These are phyloP conservation scores for Paraglomus brasilianum DNA, from an alignment of 192 early-diverging fungal genomes.

Conservation along the genomic window DNA sequence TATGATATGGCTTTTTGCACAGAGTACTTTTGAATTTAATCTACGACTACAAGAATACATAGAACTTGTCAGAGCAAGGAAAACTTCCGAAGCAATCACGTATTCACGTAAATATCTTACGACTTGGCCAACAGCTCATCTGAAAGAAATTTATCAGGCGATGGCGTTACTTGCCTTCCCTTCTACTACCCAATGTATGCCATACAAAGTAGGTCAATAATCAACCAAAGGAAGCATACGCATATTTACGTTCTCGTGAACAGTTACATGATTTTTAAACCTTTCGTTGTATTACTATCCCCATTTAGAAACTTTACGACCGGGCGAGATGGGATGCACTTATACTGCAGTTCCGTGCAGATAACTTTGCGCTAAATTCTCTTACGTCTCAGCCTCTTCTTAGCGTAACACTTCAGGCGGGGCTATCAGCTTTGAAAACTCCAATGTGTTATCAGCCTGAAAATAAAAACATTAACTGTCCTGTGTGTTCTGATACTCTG, in stretches of 20 bases:
- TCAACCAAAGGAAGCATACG: not conserved
- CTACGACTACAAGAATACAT: constrained; percentile 93
- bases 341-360: constrained; percentile 75
- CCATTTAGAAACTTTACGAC: constrained; percentile 62
- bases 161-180: constrained; percentile 88
- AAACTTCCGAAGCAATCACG: constrained; percentile 69
- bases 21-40: constrained; percentile 97
- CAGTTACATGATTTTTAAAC: not conserved
- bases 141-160: constrained; percentile 81
- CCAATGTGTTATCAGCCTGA: constrained; percentile 73
- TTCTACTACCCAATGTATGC: constrained; percentile 70
- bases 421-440: constrained; percentile 92
- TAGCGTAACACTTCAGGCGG: constrained; percentile 90
- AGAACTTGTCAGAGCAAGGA: constrained; percentile 72
- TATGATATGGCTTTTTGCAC: not conserved
- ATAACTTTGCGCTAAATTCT: constrained; percentile 85
- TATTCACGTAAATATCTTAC: constrained; percentile 87
- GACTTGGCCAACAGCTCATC: constrained; percentile 71
- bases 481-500: constrained; percentile 88
- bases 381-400: constrained; percentile 86
- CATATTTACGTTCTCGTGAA: not conserved
- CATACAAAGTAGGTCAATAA: constrained; percentile 66
- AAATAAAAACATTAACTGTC: constrained; percentile 91
- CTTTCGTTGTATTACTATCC: not conserved
- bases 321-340: constrained; percentile 73